phyloP scores from a whole-genome alignment of 495 filamentous ascomycete genomes.

The Cairneyella variabilis region DNA sequence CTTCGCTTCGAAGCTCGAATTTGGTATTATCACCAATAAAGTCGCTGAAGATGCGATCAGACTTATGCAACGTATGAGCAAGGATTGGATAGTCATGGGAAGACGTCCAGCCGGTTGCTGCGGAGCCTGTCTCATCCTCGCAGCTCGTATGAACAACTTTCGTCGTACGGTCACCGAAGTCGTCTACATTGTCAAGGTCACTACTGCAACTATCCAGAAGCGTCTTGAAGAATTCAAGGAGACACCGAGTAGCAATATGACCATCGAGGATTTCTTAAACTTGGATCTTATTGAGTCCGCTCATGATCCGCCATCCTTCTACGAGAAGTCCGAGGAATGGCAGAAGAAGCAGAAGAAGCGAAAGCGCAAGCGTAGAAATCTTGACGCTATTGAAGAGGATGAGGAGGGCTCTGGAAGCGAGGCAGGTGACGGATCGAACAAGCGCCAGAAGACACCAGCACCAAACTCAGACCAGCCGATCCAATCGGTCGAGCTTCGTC shows the following conservation, averaged over 20 bases:
- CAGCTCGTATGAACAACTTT: conserved; percentile 96
- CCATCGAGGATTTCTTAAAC: conserved; percentile 81
- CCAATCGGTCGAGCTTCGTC: conserved; percentile 26
- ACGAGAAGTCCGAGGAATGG: conserved; percentile 52
- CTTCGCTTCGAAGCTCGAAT: conserved; percentile 86
- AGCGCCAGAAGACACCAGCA: conserved; percentile 12
- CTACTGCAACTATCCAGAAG: conserved; percentile 82
- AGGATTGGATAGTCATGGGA: conserved; percentile 93
- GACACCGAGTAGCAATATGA: conserved; percentile 73
- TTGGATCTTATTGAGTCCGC: conserved; percentile 46
- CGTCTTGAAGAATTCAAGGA: conserved; percentile 85
- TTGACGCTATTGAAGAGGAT: conserved; percentile 14
- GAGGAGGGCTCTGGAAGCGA: conserved; percentile 8
- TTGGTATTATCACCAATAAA: conserved; percentile 67
- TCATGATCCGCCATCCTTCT: conserved; percentile 81
- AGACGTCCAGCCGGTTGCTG: conserved; percentile 91
- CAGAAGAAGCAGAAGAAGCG: conserved; percentile 47
- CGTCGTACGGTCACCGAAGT: conserved; percentile 86
- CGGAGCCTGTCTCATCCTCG: conserved; percentile 89
- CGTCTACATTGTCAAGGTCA: conserved; percentile 93
- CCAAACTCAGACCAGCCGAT: background rate
- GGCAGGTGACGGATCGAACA: conserved; percentile 11
- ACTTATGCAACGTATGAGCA: conserved; percentile 86
- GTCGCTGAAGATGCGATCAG: conserved; percentile 83
- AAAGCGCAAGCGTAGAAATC: conserved; percentile 34